These are phyloP conservation scores for Pseudocercospora ulei DNA, from an alignment of 2,329 filamentous ascomycete species.

Conservation along the genomic window DNA sequence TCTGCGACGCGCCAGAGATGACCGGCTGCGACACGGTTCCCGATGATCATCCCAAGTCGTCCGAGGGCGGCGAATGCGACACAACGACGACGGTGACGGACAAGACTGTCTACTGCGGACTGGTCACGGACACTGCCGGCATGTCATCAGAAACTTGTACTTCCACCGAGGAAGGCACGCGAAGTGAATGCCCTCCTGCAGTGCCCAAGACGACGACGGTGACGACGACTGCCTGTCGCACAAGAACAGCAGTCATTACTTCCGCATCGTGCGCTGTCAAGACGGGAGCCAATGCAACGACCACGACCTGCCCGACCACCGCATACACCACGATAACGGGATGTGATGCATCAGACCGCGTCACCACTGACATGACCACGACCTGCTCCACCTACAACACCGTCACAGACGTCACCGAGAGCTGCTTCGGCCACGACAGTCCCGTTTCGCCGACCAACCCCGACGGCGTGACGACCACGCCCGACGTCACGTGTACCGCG, in stretches of 20 bases:
- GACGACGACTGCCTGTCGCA: constrained; percentile 6
- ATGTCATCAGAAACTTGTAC: constrained; percentile 8
- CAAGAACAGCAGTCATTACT: constrained; percentile 1
- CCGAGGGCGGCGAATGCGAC: constrained; percentile 10
- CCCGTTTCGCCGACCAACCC: constrained; percentile 3
- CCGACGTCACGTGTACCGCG: constrained; percentile 14
- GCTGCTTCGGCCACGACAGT: constrained; percentile 11
- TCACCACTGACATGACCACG: constrained; percentile 12
- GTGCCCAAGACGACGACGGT: constrained; percentile 10
- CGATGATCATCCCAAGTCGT: constrained; percentile 1
- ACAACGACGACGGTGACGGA: constrained; percentile 12
- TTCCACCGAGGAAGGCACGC: constrained; percentile 7
- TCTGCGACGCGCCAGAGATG: constrained; percentile 10
- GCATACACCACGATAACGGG: constrained; percentile 10
- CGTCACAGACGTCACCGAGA: constrained; percentile 11
- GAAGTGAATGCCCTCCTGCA: constrained; percentile 10
- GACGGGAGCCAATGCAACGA: constrained; percentile 13
- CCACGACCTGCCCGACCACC: constrained; percentile 7
- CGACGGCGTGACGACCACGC: constrained; percentile 5
- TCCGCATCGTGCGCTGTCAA: constrained; percentile 7
- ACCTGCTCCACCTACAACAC: constrained; percentile 11
- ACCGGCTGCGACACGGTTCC: constrained; percentile 9
- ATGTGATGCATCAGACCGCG: constrained; percentile 13
- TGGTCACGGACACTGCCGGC: constrained; percentile 5
- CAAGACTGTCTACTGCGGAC: constrained; percentile 12